Conservation (phyloP, 1,284 basidiomycete genomes). For the Fomitiporia mediterranea region DNA sequence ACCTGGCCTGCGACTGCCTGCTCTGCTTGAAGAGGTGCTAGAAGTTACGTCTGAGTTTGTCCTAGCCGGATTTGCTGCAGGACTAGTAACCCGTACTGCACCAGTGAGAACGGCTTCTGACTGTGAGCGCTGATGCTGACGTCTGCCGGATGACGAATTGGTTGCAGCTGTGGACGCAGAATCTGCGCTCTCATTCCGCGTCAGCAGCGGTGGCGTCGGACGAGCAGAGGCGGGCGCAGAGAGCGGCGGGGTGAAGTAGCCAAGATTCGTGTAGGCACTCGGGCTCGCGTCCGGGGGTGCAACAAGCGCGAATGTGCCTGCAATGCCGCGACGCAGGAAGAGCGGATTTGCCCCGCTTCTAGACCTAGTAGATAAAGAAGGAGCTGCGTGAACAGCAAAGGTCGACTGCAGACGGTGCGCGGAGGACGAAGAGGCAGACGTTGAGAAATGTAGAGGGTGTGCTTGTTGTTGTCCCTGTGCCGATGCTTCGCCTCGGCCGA, state of each 20-base stretch:
- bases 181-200: conserved; percentile 5
- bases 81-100: background rate
- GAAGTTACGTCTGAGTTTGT: conserved; percentile 28
- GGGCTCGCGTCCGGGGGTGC: conserved; percentile 20
- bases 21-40: conserved; percentile 45
- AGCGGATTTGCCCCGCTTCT: conserved; percentile 4
- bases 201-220: background rate
- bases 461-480: conserved; percentile 21
- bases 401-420: background rate
- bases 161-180: background rate
- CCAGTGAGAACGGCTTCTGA: conserved; percentile 14
- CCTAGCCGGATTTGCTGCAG: background rate
- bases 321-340: conserved; percentile 51
- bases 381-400: background rate
- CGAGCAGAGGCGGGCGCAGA: conserved; percentile 11
- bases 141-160: conserved; percentile 1
- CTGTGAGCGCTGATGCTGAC: conserved; percentile 18
- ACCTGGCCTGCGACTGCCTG: conserved; percentile 26
- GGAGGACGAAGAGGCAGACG: conserved; percentile 1
- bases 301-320: conserved; percentile 37
- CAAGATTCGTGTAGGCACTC: conserved; percentile 15
- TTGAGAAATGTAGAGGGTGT: conserved; percentile 12
- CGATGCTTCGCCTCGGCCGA: conserved; percentile 16
- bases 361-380: background rate
- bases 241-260: conserved; percentile 17